These are phyloP conservation scores for Podospora anserina DNA, from an alignment of 495 filamentous ascomycete genomes.

Conservation along the genomic window DNA sequence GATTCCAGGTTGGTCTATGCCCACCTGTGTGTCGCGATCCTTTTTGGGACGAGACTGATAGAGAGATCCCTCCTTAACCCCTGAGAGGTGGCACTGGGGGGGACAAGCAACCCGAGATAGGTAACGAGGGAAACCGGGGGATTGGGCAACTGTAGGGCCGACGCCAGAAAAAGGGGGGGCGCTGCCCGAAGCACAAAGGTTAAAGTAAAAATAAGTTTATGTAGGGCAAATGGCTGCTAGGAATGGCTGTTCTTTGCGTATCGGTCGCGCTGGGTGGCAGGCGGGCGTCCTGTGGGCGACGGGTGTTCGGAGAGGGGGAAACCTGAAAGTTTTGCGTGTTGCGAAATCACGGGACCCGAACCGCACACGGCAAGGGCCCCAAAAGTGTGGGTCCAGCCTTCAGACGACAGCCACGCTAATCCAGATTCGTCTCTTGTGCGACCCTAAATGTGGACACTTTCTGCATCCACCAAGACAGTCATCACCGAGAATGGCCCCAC, in stretches of 20 bases:
- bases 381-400: constrained; percentile 20
- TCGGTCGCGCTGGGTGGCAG: constrained; percentile 16
- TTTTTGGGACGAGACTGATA: not conserved
- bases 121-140: not conserved
- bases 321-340: constrained; percentile 24
- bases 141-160: not conserved
- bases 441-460: constrained; percentile 8
- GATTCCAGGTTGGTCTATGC: not conserved
- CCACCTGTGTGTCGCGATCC: constrained; percentile 3
- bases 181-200: not conserved
- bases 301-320: constrained; percentile 7
- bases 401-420: constrained; percentile 16
- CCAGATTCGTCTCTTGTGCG: not conserved
- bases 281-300: constrained; percentile 17
- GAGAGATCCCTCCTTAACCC: not conserved
- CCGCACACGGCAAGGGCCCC: constrained; percentile 19
- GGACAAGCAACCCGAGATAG: not conserved
- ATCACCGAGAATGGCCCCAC: too few relatives aligned
- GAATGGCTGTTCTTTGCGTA: constrained; percentile 9
- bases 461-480: not conserved
- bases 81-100: constrained; percentile 4
- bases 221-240: not conserved
- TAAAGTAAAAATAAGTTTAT: not conserved
- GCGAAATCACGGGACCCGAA: constrained; percentile 27
- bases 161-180: not conserved